A percentile compares a stretch with the other conserved stretches of the same genome.
These are phyloP conservation scores for Pulveroboletus sp. DNA, from an alignment of 768 basidiomycete species.

Conservation along the genomic window DNA sequence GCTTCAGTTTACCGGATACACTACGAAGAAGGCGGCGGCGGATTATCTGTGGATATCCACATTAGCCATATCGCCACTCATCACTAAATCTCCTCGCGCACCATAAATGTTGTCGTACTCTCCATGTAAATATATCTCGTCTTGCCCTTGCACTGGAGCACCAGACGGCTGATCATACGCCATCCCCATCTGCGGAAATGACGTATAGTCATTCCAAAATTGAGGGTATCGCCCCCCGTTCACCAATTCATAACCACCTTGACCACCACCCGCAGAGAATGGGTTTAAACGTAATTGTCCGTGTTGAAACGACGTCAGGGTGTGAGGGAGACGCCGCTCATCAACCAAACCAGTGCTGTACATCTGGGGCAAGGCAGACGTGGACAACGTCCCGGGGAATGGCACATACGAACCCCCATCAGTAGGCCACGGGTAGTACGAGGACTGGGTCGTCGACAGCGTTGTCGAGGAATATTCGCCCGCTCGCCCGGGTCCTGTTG, in stretches of 20 bases:
- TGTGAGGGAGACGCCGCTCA: slow-evolving; percentile 33
- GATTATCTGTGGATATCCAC: slow-evolving; percentile 6
- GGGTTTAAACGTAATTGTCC: slow-evolving; percentile 14
- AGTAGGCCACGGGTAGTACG: slow-evolving; percentile 48
- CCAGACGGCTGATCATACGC: slow-evolving; percentile 29
- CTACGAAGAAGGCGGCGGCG: slow-evolving; percentile 3
- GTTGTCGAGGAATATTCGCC: slow-evolving; percentile 8
- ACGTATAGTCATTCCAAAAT: slow-evolving; percentile 53
- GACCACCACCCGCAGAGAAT: slow-evolving; percentile 10
- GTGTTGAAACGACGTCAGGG: slow-evolving; percentile 15
- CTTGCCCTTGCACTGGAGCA: slow-evolving; percentile 14
- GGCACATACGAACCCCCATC: slow-evolving; percentile 31
- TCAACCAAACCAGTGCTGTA: slow-evolving; percentile 71
- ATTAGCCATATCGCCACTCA: not conserved
- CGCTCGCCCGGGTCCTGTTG: slow-evolving; percentile 4
- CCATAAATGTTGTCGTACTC: slow-evolving; percentile 27
- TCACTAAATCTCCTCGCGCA: slow-evolving; percentile 9
- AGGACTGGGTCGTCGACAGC: slow-evolving; percentile 10
- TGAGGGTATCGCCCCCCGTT: slow-evolving; percentile 40
- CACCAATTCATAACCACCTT: slow-evolving; percentile 17
- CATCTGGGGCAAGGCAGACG: slow-evolving; percentile 67
- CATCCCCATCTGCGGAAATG: slow-evolving; percentile 45
- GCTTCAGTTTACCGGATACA: not conserved
- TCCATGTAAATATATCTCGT: slow-evolving; percentile 21
- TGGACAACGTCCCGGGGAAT: slow-evolving; percentile 39